phyloP scores from a whole-genome alignment of 2,329 filamentous ascomycete species.

The Sclerotinia borealis region DNA sequence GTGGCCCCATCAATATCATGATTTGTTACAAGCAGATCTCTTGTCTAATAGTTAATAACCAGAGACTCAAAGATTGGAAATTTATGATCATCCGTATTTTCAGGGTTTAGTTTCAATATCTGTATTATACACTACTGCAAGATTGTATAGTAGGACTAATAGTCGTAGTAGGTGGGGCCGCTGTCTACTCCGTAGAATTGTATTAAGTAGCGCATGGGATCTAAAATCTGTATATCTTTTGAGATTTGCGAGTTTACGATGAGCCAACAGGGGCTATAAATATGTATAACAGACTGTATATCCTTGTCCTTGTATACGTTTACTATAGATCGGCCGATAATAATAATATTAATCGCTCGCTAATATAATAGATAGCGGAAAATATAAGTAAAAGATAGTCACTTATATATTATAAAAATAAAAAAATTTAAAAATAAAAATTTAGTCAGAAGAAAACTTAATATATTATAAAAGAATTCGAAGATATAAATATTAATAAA shows the following conservation, averaged over 20 bases:
- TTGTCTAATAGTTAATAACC: background rate
- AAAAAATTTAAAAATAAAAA: no score
- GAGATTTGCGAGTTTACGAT: constrained; percentile 13
- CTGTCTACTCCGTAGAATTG: no score
- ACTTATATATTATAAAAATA: no score
- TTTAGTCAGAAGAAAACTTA: no score
- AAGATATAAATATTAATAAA: no score
- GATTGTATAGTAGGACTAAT: background rate
- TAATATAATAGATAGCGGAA: background rate
- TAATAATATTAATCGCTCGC: background rate
- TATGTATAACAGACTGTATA: background rate
- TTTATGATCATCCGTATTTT: no score
- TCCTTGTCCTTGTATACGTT: constrained; percentile 9
- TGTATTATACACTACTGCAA: background rate
- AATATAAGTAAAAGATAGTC: no score
- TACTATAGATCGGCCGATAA: background rate
- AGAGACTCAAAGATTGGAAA: no score
- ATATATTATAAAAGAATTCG: no score
- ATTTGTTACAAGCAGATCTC: no score
- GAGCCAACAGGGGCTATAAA: background rate
- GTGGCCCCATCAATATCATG: background rate
- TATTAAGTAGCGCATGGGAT: background rate
- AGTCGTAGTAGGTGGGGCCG: background rate
- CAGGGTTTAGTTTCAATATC: background rate
- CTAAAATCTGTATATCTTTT: background rate